Evolutionary conservation across 176 grass and related monocot species (phyloP).

Genomic region (Cymbopogon citratus): DNA sequence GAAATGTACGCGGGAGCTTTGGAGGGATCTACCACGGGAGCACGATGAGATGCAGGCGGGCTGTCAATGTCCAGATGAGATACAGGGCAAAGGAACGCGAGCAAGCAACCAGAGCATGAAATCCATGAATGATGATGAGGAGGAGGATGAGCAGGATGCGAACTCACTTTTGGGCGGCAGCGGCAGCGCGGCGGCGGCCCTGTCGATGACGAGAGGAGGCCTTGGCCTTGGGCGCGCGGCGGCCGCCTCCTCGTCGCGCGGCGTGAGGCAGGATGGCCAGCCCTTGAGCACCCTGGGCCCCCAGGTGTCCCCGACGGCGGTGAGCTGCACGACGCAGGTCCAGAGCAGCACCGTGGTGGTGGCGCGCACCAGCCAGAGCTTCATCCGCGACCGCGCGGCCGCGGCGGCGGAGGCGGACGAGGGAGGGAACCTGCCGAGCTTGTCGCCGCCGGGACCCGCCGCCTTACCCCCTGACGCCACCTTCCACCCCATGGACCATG

Average conservation of each 20-base stretch:
- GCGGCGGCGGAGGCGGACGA: conserved; percentile 22
- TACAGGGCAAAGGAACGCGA: conserved; percentile 17
- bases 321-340: conserved; percentile 78
- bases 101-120: not conserved
- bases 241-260: conserved; percentile 20
- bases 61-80: conserved; percentile 32
- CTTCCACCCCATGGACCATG: conserved; percentile 52
- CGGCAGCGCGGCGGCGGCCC: not conserved
- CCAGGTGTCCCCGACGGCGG: conserved; percentile 61
- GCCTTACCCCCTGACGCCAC: conserved; percentile 30
- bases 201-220: conserved; percentile 29
- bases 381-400: conserved; percentile 52
- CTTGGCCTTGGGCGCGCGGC: not conserved
- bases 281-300: conserved; percentile 74
- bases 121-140: not conserved
- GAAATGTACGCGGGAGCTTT: not conserved
- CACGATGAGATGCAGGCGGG: conserved; percentile 26
- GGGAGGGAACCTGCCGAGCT: conserved; percentile 34
- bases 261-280: conserved; percentile 61
- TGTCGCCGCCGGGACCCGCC: conserved; percentile 21
- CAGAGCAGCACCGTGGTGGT: conserved; percentile 60
- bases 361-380: conserved; percentile 69
- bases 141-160: not conserved
- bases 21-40: conserved; percentile 13
- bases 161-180: conserved; percentile 79